Percentiles rank a stretch among this genome's conserved stretches.
Conservation (phyloP, 2,329 filamentous ascomycete species). For the Hirsutella minnesotensis region DNA sequence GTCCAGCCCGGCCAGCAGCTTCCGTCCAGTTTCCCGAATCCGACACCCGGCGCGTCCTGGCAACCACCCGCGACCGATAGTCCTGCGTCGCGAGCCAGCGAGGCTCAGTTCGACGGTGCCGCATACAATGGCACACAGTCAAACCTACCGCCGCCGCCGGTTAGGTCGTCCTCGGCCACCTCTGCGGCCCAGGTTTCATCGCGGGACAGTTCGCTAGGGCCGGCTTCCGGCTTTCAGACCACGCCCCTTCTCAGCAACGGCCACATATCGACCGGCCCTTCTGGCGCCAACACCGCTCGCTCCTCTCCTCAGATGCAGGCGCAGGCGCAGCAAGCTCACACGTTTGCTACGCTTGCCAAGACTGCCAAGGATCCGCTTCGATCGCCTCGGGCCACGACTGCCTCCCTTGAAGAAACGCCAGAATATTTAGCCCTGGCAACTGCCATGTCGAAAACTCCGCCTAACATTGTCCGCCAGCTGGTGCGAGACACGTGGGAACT, state of each 20-base stretch:
- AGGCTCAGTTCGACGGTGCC: background rate
- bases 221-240: background rate
- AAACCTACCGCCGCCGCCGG: background rate
- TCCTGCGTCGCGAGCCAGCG: background rate
- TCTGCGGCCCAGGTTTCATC: background rate
- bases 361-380: background rate
- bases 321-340: too few relatives aligned
- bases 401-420: background rate
- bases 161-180: background rate
- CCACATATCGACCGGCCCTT: background rate
- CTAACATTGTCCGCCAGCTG: slow-evolving; percentile 33
- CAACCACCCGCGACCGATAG: background rate
- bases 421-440: slow-evolving; percentile 12
- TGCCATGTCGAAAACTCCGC: slow-evolving; percentile 25
- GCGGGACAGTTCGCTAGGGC: background rate
- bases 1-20: background rate
- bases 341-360: too few relatives aligned
- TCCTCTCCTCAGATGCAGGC: background rate
- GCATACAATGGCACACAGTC: background rate
- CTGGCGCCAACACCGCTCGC: background rate
- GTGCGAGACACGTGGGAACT: slow-evolving; percentile 40
- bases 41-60: background rate
- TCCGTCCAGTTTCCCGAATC: background rate
- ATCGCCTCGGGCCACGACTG: background rate
- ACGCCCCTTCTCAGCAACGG: background rate